Conservation (phyloP, 129 eudicot genomes). For the Arctium minus region DNA sequence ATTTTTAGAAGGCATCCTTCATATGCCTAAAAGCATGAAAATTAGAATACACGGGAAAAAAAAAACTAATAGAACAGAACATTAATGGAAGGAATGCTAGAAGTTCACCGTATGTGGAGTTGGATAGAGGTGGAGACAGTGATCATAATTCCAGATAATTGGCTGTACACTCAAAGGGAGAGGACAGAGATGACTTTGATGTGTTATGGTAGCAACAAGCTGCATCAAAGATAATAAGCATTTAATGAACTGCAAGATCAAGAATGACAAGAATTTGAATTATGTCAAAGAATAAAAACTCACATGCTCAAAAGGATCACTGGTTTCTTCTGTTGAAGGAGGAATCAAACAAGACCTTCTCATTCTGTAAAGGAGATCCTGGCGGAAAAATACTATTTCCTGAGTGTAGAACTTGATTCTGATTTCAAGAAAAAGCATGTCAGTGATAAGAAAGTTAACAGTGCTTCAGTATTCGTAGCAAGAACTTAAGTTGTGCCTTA, state of each 20-base stretch:
- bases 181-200: constrained; percentile 96
- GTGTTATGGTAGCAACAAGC: constrained; percentile 97
- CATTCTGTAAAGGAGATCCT: constrained; percentile 85
- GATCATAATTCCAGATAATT: constrained; percentile 85
- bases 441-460: neutral
- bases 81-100: neutral
- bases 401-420: constrained; percentile 86
- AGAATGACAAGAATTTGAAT: neutral
- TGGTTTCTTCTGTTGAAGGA: constrained; percentile 84
- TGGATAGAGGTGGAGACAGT: constrained; percentile 90
- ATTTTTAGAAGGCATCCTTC: neutral
- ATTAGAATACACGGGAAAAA: neutral
- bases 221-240: constrained; percentile 34
- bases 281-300: constrained; percentile 26
- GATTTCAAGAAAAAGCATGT: constrained; percentile 24
- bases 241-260: neutral
- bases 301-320: constrained; percentile 90
- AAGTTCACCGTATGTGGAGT: constrained; percentile 81
- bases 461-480: neutral
- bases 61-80: neutral
- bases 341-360: constrained; percentile 80
- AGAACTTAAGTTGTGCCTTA: neutral
- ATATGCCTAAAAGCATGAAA: neutral
- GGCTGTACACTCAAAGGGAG: constrained; percentile 87
- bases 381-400: constrained; percentile 86